These are phyloP conservation scores for Ogataea saltuana DNA, from an alignment of 805 yeast species.

Conservation along the genomic window DNA sequence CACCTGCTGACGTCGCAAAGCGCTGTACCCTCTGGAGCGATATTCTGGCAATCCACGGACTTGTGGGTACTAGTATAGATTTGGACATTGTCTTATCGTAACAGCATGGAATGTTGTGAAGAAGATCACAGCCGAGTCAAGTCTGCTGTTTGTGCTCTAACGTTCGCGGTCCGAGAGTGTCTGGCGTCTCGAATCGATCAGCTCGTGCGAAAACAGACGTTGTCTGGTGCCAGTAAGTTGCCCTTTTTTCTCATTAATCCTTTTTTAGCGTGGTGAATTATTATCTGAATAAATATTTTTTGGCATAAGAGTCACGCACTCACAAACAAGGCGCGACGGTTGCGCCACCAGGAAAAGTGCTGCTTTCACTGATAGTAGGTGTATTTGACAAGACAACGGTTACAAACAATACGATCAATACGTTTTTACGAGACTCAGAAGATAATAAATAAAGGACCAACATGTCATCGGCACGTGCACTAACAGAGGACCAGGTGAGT, in stretches of 20 bases:
- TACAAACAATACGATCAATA: not conserved
- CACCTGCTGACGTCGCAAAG: not conserved
- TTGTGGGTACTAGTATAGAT: not conserved
- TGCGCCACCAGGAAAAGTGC: conserved; percentile 8
- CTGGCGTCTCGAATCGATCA: no score
- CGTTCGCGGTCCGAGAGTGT: no score
- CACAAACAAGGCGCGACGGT: not conserved
- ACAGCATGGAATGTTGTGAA: not conserved
- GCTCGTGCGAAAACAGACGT: no score
- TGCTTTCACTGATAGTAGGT: conserved; percentile 7
- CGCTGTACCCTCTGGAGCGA: not conserved
- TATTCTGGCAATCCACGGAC: not conserved
- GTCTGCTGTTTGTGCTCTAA: no score
- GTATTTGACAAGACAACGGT: conserved; percentile 20
- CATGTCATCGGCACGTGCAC: conserved; percentile 39
- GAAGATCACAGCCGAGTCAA: no score
- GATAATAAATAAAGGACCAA: conserved; percentile 1
- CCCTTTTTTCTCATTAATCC: not conserved
- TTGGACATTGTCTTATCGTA: not conserved
- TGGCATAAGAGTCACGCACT: conserved; percentile 5
- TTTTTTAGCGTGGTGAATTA: not conserved
- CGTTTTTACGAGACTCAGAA: not conserved
- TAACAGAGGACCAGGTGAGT: conserved; percentile 53
- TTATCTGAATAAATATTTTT: not conserved
- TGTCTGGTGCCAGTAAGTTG: no score